Evolutionary conservation across 164 flowering plant genomes (phyloP).

Genomic region (Magnolia changhungtana): DNA sequence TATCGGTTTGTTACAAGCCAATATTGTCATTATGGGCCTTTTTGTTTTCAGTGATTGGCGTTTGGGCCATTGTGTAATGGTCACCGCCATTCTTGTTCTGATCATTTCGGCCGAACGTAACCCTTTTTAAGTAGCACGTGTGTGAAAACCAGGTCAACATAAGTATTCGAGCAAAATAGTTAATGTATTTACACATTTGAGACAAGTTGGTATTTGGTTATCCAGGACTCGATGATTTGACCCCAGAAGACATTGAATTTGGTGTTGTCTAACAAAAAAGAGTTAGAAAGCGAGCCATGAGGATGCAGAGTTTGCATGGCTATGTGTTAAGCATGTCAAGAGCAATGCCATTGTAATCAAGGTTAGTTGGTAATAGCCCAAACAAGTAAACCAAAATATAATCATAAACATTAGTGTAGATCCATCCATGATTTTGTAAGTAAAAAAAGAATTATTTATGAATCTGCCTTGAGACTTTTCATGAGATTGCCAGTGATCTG

Average conservation of each 20-base stretch:
- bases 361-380: conserved; percentile 35
- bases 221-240: conserved; percentile 90
- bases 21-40: too few species aligned
- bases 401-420: neutral
- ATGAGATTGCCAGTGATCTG: neutral
- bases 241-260: conserved; percentile 70
- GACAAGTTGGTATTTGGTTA: conserved; percentile 98
- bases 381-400: neutral
- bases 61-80: too few species aligned
- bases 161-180: too few species aligned
- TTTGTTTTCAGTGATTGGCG: too few species aligned
- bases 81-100: too few species aligned
- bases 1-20: too few species aligned
- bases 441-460: too few species aligned
- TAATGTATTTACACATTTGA: neutral
- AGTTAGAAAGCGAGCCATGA: conserved; percentile 51
- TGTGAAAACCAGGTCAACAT: too few species aligned
- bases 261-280: conserved; percentile 51
- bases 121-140: too few species aligned
- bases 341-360: conserved; percentile 98
- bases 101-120: too few species aligned
- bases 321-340: conserved; percentile 95
- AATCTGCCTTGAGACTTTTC: neutral
- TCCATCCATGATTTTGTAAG: neutral
- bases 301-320: conserved; percentile 98